Base-by-base conservation (phyloP, 1,139 yeast genomes). In the Lodderomyces metapsilosis region DNA sequence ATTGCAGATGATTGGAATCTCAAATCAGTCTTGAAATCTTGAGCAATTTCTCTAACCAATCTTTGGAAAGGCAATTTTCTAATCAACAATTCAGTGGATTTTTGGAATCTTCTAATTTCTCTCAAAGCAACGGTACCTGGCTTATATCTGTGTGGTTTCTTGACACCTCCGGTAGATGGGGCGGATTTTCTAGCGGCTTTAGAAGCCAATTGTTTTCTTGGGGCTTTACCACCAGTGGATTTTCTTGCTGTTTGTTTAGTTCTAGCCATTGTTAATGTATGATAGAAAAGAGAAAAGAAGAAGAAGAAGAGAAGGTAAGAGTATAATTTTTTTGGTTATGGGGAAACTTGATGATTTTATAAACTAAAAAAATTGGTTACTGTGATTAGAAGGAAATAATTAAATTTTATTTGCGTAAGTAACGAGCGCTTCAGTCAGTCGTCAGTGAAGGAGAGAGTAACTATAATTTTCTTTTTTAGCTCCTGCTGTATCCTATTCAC, bases 111-210 rank as follows among this genome's bases (percentile, higher is more conserved):
- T 70, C 78, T 70, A 53, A 72, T 72, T 69, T 72, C 77, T 71
- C 78, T 71, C 63, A 72, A 71, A 42, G 78, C 78, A 50, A 72
- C 78, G 51, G 78, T 72, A 71, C 78, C 77, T 54, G 78, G 78
- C 70, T 72, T 72, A 64, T 71, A 72, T 71, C 78, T 72, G 64
- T 72, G 78, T 34, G 78, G 77, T 61, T 72, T 72, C 64, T 72
- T 72, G 51, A 72, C 78, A 64, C 78, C 77, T 45, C 78, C 78
- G 43, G 71, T 59, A 37, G 68, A 74, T 57, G 78, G 78, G 44
- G 78, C 78, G 31, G 77, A 71, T 57, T 72, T 72, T 68, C 78
- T 69, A 47, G 78, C 78, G 41, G 78, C 78, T 59, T 72, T 72
- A 44, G 77, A 72, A 45, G 78, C 78, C 56, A 72, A 69, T 58